Evolutionary conservation across 2,329 filamentous ascomycete species (phyloP).

Genomic region (Xylariaceae sp.): DNA sequence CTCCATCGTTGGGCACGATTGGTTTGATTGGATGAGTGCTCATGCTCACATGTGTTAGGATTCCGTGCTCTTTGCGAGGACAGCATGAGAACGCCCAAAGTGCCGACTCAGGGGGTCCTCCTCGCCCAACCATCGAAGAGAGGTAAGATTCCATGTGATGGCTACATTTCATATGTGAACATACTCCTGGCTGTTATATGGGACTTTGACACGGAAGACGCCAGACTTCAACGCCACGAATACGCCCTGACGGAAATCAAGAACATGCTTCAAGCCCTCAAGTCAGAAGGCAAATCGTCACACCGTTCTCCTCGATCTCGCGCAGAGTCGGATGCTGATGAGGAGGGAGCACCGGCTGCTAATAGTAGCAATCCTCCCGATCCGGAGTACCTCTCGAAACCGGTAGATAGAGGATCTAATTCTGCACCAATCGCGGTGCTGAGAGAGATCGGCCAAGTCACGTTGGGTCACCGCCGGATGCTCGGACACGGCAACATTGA

Average conservation of each 20-base stretch:
- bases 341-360: slow-evolving; percentile 8
- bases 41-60: slow-evolving; percentile 16
- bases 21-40: not conserved
- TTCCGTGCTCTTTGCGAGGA: slow-evolving; percentile 27
- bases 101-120: not conserved
- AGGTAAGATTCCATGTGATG: slow-evolving; percentile 22
- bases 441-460: slow-evolving; percentile 30
- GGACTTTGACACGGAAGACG: slow-evolving; percentile 3
- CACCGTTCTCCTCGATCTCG: slow-evolving; percentile 4
- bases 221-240: slow-evolving; percentile 28
- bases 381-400: slow-evolving; percentile 29
- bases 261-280: slow-evolving; percentile 23
- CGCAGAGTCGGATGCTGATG: slow-evolving; percentile 7
- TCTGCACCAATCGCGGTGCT: slow-evolving; percentile 32
- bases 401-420: slow-evolving; percentile 30
- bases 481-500: slow-evolving; percentile 29
- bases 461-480: slow-evolving; percentile 26
- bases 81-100: slow-evolving; percentile 15
- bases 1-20: not conserved
- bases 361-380: slow-evolving; percentile 15
- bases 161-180: not conserved
- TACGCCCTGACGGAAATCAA: slow-evolving; percentile 27
- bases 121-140: slow-evolving; percentile 23
- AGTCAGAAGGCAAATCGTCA: slow-evolving; percentile 7
- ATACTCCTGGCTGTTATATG: not conserved